Percentiles rank a stretch among this genome's conserved stretches.
These are phyloP conservation scores for Tulasnella sp. DNA, from an alignment of 768 basidiomycete genomes.

Conservation along the genomic window DNA sequence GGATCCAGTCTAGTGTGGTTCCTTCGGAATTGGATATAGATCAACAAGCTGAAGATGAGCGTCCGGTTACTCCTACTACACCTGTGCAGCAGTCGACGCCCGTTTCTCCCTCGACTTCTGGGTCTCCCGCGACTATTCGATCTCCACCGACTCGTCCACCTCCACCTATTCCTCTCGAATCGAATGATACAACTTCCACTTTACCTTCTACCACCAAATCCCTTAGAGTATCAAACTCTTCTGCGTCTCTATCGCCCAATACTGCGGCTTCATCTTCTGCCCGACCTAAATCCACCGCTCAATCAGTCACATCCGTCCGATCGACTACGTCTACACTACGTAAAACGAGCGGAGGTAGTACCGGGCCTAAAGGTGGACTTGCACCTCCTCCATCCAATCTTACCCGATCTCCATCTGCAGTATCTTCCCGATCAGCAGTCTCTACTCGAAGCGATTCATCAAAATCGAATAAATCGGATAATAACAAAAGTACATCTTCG, in stretches of 20 bases:
- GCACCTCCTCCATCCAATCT: background rate
- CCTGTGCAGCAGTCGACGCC: no score
- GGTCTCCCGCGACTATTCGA: background rate
- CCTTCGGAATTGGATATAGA: no score
- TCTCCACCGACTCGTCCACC: background rate
- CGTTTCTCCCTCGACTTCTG: no score
- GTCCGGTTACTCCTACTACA: no score
- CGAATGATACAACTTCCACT: no score
- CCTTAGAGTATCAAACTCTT: background rate
- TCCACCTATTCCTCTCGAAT: background rate
- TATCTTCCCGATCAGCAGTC: background rate
- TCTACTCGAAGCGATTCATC: background rate
- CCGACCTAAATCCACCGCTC: conserved; percentile 23
- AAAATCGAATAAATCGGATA: background rate
- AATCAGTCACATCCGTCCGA: conserved; percentile 28
- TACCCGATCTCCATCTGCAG: background rate
- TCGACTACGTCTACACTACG: conserved; percentile 32
- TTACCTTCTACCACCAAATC: no score
- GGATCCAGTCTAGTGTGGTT: conserved; percentile 2
- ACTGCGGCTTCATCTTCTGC: conserved; percentile 1
- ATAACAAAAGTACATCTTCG: background rate
- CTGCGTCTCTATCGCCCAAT: background rate
- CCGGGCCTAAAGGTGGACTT: background rate
- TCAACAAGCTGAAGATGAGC: no score
- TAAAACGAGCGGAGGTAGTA: background rate